These are phyloP conservation scores for Kodamaea leandrae DNA, from an alignment of 805 yeast genomes.

Conservation along the genomic window DNA sequence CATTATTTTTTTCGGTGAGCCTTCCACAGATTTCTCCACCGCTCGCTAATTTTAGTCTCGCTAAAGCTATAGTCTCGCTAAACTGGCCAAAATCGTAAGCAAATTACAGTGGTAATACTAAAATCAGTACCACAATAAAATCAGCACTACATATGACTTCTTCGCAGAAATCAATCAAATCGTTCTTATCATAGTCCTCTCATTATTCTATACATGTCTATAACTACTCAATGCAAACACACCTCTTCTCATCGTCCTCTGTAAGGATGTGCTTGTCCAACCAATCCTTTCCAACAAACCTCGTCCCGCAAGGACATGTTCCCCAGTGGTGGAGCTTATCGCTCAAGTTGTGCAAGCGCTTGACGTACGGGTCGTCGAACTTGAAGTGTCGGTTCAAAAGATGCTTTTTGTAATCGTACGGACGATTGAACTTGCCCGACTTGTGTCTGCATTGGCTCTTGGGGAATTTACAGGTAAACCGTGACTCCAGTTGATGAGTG, in stretches of 20 bases:
- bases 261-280: slow-evolving; percentile 33
- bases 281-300: slow-evolving; percentile 36
- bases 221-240: slow-evolving; percentile 8
- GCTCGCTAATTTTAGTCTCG: too few relatives aligned
- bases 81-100: too few relatives aligned
- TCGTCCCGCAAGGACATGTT: slow-evolving; percentile 43
- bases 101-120: too few relatives aligned
- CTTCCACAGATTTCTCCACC: too few relatives aligned
- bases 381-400: slow-evolving; percentile 57
- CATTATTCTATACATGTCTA: slow-evolving; percentile 6
- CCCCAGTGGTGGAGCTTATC: slow-evolving; percentile 54
- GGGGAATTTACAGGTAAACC: slow-evolving; percentile 60
- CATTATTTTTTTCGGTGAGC: too few relatives aligned
- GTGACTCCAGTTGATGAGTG: slow-evolving; percentile 55
- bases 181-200: too few relatives aligned
- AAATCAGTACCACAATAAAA: too few relatives aligned
- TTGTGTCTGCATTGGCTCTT: slow-evolving; percentile 54
- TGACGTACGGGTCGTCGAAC: slow-evolving; percentile 47
- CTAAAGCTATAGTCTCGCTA: too few relatives aligned
- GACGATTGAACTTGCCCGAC: slow-evolving; percentile 62
- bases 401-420: slow-evolving; percentile 68
- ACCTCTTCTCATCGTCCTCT: slow-evolving; percentile 18
- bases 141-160: too few relatives aligned
- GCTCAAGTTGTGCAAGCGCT: slow-evolving; percentile 46
- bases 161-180: too few relatives aligned